Percentiles rank a stretch among this genome's conserved stretches.
Conservation (phyloP, 23 red algal genomes). For the Pyropia yezoensis region DNA sequence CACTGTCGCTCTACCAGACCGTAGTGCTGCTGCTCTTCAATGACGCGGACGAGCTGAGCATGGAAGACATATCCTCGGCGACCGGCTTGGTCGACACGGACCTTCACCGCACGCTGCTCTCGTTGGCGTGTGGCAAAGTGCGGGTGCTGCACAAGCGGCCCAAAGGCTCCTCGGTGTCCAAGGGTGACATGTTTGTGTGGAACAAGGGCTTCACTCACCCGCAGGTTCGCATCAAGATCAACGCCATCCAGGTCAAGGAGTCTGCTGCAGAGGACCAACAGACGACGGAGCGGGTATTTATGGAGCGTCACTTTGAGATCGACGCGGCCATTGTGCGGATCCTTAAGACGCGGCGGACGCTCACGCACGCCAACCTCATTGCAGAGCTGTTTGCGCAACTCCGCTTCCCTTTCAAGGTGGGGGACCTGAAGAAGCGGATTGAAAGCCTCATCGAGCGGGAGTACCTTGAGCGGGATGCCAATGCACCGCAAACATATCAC, state of each 20-base stretch:
- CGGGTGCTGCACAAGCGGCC: constrained; percentile 75
- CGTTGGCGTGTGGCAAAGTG: constrained; percentile 77
- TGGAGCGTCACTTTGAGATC: constrained; percentile 89
- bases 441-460: constrained; percentile 89
- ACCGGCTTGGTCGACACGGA: constrained; percentile 59
- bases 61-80: constrained; percentile 43
- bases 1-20: constrained; percentile 69
- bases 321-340: constrained; percentile 92
- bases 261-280: constrained; percentile 68
- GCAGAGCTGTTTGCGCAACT: constrained; percentile 71
- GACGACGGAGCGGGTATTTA: constrained; percentile 76
- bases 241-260: constrained; percentile 87
- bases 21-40: constrained; percentile 89
- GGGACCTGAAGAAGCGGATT: constrained; percentile 92
- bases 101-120: constrained; percentile 74
- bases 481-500: constrained; percentile 68
- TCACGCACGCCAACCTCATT: constrained; percentile 72
- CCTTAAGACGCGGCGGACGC: constrained; percentile 72
- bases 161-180: constrained; percentile 26
- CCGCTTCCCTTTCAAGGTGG: constrained; percentile 64
- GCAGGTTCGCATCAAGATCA: constrained; percentile 55
- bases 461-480: constrained; percentile 78
- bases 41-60: constrained; percentile 46
- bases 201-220: constrained; percentile 65
- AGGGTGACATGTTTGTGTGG: constrained; percentile 63